Evolutionary conservation across 768 basidiomycete genomes (phyloP), one percentile per base, ranked within the genome.

Genomic region (Dioszegia crocea): DNA sequence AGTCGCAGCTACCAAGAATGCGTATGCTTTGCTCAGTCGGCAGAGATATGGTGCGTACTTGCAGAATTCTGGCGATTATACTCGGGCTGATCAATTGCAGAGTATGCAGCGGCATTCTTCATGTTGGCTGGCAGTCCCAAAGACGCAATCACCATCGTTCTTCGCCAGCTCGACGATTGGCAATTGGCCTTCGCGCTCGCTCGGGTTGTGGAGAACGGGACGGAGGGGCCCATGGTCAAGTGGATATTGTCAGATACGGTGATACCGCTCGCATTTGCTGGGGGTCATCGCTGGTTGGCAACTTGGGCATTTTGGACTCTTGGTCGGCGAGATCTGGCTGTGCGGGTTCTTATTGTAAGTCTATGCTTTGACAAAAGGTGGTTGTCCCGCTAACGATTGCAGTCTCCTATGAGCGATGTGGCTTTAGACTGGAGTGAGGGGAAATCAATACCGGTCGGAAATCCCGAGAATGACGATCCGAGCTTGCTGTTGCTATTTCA

Each of bases 101-200:
- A 91, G 73, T 98, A 97, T 71, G 93, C 96, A n/a, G 92, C 92
- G 0, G 93, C 92, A 0, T 99, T 99, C 79, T 99, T 99, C 80
- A 81, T 99, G 40, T 83, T 99, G 0, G 94, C 91, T 8, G 87
- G 86, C 23, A 85, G 86, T 41, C 78, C 94, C 33, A 89, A 88
- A 76, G 96, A 98, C 64, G 93, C 94, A 2, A 88, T 92, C 30
- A 88, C 84, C 64, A 88, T 99, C 19, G 93, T 91, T 74, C 72
- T 96, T 26, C 88, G 84, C 65, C 89, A 98, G 54, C 79, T 99
- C 21, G 80, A 83, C 24, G 96, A 99, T 76, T 88, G 93, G 70
- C 91, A 94, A 67, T 81, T 99, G 23, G 96, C 91, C 1, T 76
- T 97, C 41, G 87, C 90, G 0, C 74, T 99, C 26, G 88, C 93